Base-by-base conservation (phyloP, 768 basidiomycete genomes). In the Xerocomus potaroensis region DNA sequence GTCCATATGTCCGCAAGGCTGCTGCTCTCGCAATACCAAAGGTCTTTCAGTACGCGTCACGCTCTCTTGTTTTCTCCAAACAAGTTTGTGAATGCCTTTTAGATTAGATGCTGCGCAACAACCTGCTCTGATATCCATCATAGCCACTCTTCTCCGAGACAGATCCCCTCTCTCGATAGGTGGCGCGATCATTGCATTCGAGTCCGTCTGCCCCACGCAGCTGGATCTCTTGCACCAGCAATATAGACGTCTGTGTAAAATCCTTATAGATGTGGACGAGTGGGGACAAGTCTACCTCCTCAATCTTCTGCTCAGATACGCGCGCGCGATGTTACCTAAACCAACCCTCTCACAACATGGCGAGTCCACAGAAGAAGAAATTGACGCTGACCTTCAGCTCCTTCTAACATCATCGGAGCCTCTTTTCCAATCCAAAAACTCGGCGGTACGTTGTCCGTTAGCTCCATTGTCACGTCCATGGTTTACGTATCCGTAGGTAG, bases 1-100 rank as follows among this genome's bases (percentile, higher is more conserved):
- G 91, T 62, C 93, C 94, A 8, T 97, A 94, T 66, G 95, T 99
- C 2, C 77, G 96, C 30, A 95, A 96, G 69, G 84, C 86, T 1
- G 91, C 92, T 0, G 92, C 93, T 2, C 72, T 95, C 14, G 94
- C 94, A 5, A 80, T 98, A 45, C 83, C 88, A 0, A 92, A 91
- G 66, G 84, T 82, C 55, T 86, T 83, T 67, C 81, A 82, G 92
- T 83, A 54, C 52, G 80, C 51, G 33, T 34, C 68, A 44, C 54
- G 63, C 54, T 35, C 43, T 8, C 35, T 47, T 27, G 3, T 48
- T 48, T 23, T 4, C 43, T 45, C 23, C 32, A 9, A 40, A 30
- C 23, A 31, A 21, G 19, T 51, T 26, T 32, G n/a, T 22, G 23
- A 49, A 36, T 31, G 22, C 34, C 19, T 45, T 54, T 31, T 58